Percentiles rank a stretch among this genome's conserved stretches.
Evolutionary conservation across 2,329 filamentous ascomycete genomes (phyloP).

Genomic region (Apiospora arundinis): DNA sequence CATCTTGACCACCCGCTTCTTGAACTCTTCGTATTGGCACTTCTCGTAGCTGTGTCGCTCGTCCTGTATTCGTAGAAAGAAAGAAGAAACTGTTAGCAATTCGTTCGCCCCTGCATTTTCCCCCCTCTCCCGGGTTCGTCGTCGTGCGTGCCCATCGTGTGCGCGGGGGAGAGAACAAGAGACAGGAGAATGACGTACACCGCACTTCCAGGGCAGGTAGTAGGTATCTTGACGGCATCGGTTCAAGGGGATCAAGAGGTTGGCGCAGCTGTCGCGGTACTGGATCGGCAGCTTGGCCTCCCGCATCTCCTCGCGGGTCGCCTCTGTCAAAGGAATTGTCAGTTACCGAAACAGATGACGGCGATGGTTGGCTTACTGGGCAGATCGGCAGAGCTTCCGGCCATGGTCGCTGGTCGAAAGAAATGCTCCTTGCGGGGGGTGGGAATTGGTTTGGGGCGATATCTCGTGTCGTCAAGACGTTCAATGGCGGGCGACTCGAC

Average conservation of each 20-base stretch:
- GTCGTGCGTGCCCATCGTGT: neutral
- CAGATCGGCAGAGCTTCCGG: conserved; percentile 35
- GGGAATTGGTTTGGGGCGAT: neutral
- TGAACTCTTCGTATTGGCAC: conserved; percentile 99
- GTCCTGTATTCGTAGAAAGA: conserved; percentile 60
- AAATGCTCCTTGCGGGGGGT: conserved; percentile 9
- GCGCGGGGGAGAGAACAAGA: neutral
- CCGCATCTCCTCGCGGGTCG: conserved; percentile 91
- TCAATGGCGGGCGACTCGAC: neutral
- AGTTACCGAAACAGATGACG: no score
- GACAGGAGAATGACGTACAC: conserved; percentile 64
- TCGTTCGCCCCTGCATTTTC: neutral
- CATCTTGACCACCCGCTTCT: conserved; percentile 98
- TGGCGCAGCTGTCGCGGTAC: conserved; percentile 95
- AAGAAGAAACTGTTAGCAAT: conserved; percentile 23
- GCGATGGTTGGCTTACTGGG: no score
- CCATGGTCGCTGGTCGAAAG: conserved; percentile 23
- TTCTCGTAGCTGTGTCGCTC: conserved; percentile 99
- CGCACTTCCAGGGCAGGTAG: conserved; percentile 97
- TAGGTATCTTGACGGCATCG: conserved; percentile 90
- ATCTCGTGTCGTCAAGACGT: conserved; percentile 6
- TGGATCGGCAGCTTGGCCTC: conserved; percentile 85
- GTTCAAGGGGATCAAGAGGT: conserved; percentile 94
- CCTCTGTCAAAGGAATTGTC: conserved; percentile 55
- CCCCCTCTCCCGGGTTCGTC: neutral